Evolutionary conservation across 2,329 filamentous ascomycete genomes (phyloP), one percentile per base, ranked within the genome.

Genomic region (Aspergillus texensis): DNA sequence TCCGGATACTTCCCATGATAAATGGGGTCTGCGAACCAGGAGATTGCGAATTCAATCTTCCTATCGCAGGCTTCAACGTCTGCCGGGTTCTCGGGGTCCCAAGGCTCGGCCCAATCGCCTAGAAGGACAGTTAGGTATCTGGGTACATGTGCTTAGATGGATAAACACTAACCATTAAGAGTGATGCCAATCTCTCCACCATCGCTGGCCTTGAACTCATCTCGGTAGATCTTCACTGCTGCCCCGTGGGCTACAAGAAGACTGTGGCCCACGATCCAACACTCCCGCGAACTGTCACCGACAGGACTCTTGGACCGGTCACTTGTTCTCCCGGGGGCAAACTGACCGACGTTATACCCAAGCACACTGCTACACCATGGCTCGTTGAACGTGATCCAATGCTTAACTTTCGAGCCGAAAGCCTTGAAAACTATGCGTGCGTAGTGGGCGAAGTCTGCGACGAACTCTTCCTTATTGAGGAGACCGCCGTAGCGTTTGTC

Each of bases 381-480:
- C 82, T 96, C 92, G 77, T 95, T 95, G 81, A 94, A 93, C 30
- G 92, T 95, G 77, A 94, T 92, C 93, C 93, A 96, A 79, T 92
- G 85, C 82, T 93, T 92, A 72, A 93, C 92, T 77, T 89, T 90
- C 60, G 88, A 86, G 56, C 85, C 85, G 62, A 96, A 84, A 1
- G 88, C 86, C 74, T 89, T 84, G 81, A 93, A 96, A 71, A 92
- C 83, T 54, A 92, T 83, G 65, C 89, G 88, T 11, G 92, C 90
- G 74, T 94, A 96, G 79, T 90, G 82, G 70, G 90, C 89, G 75
- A 88, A 96, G 80, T 96, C 93, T 63, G 89, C 85, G 3, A 91
- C 88, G 77, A 95, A 96, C 80, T 96, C 92, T 50, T 88, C 83
- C 75, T 91, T 89, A 83, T 93, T 92, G 69, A 95, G 80, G 61